Base-by-base conservation (phyloP, 31 red algal genomes). In the Pterothamnion heteromorphum region DNA sequence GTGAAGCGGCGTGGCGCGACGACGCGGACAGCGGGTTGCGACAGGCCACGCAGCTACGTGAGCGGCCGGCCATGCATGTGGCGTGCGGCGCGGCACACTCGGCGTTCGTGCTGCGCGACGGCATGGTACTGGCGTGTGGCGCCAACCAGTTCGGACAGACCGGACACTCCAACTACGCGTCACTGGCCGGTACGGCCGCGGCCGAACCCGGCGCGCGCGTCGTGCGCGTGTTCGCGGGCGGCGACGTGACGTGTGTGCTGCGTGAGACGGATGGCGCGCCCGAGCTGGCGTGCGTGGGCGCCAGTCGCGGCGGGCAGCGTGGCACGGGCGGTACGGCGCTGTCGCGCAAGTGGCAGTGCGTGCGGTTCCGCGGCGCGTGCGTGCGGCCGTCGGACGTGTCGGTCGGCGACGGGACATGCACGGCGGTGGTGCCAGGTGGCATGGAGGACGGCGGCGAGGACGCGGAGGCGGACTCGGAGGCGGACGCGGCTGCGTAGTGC, bases 111-210 rank as follows among this genome's bases (percentile, higher is more conserved):
- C 90, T 94, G 27, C 88, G 92, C 27, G 95, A 97, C 91, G 95
- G 95, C 2, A 94, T 91, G 4, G 84, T 97, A 44, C 94, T 92
- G 31, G 87, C 80, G n/a, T 97, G 90, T 90, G 95, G 95, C 0
- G 92, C 93, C 83, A 95, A 95, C 26, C 92, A 91, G 44, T 97
- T 74, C 74, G 95, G 95, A 57, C 95, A 97, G 74, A 35, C 94
- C 22, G 95, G 95, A 32, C 95, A 97, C 39, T 93, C 94, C 32
- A 97, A 97, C 39, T 97, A 93, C 74, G 92, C 93, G 2, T 82
- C 91, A 2, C 78, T 97, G 23, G 92, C 93, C 5, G 93, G 92
- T 4, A 92, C 94, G 2, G 93, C 92, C 28, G 93, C 93, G 31
- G 95, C 94, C 0, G 80, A 94, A 32, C 43, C 80, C 32, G 71